These are phyloP conservation scores for Metschnikowia anglica DNA, from an alignment of 805 yeast species.

Conservation along the genomic window DNA sequence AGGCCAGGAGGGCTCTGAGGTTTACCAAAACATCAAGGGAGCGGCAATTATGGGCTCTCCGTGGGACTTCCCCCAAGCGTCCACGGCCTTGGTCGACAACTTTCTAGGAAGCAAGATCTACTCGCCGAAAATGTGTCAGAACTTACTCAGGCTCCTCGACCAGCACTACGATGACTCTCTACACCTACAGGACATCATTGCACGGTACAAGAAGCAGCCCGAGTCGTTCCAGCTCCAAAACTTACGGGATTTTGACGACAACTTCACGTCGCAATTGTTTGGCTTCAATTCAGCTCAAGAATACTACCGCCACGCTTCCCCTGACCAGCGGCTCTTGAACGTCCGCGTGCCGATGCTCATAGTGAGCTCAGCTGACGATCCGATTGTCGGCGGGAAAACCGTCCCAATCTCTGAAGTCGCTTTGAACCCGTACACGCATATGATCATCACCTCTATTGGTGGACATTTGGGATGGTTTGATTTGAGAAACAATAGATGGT, in stretches of 20 bases:
- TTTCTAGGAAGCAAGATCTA: conserved; percentile 39
- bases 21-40: conserved; percentile 51
- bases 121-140: conserved; percentile 44
- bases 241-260: conserved; percentile 58
- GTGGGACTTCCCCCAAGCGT: conserved; percentile 66
- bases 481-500: conserved; percentile 35
- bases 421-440: conserved; percentile 56
- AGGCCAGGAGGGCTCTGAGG: conserved; percentile 58
- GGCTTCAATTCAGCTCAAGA: conserved; percentile 63
- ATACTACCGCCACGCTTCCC: conserved; percentile 66
- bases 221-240: conserved; percentile 32
- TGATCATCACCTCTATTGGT: conserved; percentile 62
- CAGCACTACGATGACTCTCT: conserved; percentile 33
- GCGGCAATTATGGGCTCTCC: conserved; percentile 65
- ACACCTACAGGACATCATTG: conserved; percentile 24
- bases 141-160: conserved; percentile 33
- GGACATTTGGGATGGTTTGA: conserved; percentile 65
- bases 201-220: conserved; percentile 32
- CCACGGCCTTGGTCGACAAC: conserved; percentile 41
- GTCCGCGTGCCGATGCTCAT: conserved; percentile 62
- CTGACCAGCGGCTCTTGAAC: conserved; percentile 52
- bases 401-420: conserved; percentile 51
- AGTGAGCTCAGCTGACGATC: conserved; percentile 67
- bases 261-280: conserved; percentile 58
- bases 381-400: conserved; percentile 53